Base-by-base conservation (phyloP, 1,139 yeast genomes). In the Suhomyces guaymorum region DNA sequence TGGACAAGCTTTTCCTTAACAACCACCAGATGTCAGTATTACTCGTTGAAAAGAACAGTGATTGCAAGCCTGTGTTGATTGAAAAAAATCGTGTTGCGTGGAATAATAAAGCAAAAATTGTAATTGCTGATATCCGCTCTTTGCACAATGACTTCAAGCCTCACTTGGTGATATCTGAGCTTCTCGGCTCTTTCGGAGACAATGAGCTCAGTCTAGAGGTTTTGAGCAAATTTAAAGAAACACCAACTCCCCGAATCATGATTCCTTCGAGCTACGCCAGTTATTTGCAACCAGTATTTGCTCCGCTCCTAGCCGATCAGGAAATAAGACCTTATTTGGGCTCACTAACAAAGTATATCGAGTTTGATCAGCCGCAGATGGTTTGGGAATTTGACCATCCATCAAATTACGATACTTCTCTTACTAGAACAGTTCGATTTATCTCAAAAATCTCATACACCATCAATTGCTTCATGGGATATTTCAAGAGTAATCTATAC, bases 191-290 rank as follows among this genome's bases (percentile, higher is more conserved):
- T 5, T 83, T 89, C 62, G 97, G 95, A 1, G 92, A 94, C 56
- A 90, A 90, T 56, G 97, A 90, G 54, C 66, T 86, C 11, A 73
- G 87, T 10, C 97, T 97, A 0, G 97, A 90, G 52, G 82, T 94
- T 39, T 48, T 80, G 4, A 48, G 54, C 15, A 49, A 60, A 1
- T 48, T 47, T 20, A 23, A 35, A 18, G 10, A 26, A 28, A 8
- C 32, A 41, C 9, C 32, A 5, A 26, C 20, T 7, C 33, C 40
- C 2, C 65, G 72, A 1, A 57, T 76, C 10, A 69, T 75, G 59
- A 87, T 89, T 20, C 97, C 97, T 1, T 62, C 70, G 31, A 63
- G 71, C 6, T 80, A 82, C 48, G 57, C 80, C 1, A 72, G 83
- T 10, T 77, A 65, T 41, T 52, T 85, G 9, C 80, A 82, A 3